Conservation (phyloP, 306 rosid species). For the Cotoneaster glaucophyllus region DNA sequence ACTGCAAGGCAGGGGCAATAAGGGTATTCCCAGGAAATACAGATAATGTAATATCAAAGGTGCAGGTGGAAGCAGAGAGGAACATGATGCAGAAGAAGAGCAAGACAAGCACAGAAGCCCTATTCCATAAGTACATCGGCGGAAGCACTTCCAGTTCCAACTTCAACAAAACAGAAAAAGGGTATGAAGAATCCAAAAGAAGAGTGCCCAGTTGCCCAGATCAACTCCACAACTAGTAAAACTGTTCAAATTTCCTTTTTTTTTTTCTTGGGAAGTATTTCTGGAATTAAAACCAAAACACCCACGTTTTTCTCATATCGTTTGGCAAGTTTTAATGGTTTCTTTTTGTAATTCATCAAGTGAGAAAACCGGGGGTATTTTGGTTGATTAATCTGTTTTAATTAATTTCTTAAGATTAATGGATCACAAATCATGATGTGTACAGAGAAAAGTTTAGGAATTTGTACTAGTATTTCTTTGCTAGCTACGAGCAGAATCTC, state of each 20-base stretch:
- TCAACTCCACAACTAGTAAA: conserved; percentile 86
- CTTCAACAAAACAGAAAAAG: conserved; percentile 27
- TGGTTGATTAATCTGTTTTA: conserved; percentile 26
- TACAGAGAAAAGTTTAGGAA: conserved; percentile 23
- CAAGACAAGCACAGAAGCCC: conserved; percentile 31
- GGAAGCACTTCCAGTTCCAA: conserved; percentile 22
- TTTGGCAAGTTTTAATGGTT: background rate
- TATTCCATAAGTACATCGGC: conserved; percentile 43
- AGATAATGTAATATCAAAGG: background rate
- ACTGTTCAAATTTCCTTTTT: background rate
- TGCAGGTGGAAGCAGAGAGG: background rate
- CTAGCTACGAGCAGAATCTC: background rate
- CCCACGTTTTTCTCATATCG: conserved; percentile 69
- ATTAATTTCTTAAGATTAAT: background rate
- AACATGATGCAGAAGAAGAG: conserved; percentile 4
- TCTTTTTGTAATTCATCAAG: conserved; percentile 15
- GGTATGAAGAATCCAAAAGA: conserved; percentile 59
- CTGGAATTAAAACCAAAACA: conserved; percentile 52
- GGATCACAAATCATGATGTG: conserved; percentile 23
- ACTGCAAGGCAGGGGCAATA: conserved; percentile 49
- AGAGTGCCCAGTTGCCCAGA: conserved; percentile 94
- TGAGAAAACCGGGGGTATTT: conserved; percentile 88
- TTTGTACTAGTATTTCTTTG: background rate
- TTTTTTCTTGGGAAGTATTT: conserved; percentile 1
- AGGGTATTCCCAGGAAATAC: conserved; percentile 34